Percentiles rank a stretch among this genome's conserved stretches.
These are phyloP conservation scores for Pseudogymnoascus pannorum DNA, from an alignment of 2,329 filamentous ascomycete genomes.

Conservation along the genomic window DNA sequence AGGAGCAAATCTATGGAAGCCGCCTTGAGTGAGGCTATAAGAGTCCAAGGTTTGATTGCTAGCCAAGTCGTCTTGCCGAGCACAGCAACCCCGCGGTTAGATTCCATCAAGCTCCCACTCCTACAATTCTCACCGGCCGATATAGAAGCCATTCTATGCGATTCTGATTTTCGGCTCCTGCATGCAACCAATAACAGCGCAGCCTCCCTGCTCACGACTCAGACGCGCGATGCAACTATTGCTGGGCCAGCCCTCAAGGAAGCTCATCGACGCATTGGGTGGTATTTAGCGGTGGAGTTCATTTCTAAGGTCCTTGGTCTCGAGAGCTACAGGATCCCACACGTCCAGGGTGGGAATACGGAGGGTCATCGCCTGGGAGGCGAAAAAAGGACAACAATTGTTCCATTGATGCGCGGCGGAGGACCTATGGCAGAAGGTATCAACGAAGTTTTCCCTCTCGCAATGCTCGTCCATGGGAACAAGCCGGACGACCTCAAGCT, in stretches of 20 bases:
- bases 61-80: conserved; percentile 41
- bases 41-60: conserved; percentile 32
- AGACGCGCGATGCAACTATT: conserved; percentile 43
- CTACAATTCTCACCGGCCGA: conserved; percentile 27
- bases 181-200: conserved; percentile 40
- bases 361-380: conserved; percentile 39
- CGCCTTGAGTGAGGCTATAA: conserved; percentile 37
- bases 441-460: conserved; percentile 42
- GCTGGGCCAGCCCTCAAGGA: conserved; percentile 40
- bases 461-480: conserved; percentile 44
- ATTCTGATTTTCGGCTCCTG: conserved; percentile 23
- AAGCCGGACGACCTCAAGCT: conserved; percentile 34
- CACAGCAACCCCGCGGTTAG: conserved; percentile 34
- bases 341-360: conserved; percentile 43
- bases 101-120: conserved; percentile 36
- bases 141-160: background rate
- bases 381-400: conserved; percentile 45
- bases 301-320: conserved; percentile 42
- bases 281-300: conserved; percentile 45
- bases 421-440: conserved; percentile 55
- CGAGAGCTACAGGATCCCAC: conserved; percentile 40
- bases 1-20: conserved; percentile 48
- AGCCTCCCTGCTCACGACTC: conserved; percentile 44
- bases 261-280: conserved; percentile 42
- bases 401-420: conserved; percentile 56